Evolutionary conservation across 768 basidiomycete species (phyloP), one percentile per base, ranked within the genome.

Genomic region (Serendipita sp.): DNA sequence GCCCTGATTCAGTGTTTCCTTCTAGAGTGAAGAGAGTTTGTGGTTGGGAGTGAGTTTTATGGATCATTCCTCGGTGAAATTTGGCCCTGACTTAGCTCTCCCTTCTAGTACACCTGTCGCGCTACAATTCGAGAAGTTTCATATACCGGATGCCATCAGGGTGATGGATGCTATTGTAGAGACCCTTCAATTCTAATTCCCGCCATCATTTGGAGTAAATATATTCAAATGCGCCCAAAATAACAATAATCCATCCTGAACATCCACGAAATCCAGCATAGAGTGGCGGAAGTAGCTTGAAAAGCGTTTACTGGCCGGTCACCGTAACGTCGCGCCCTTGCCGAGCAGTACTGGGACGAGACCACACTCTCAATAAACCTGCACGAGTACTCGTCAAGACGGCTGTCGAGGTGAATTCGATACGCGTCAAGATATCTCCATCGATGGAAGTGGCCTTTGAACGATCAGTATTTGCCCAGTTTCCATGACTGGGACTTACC

Each of bases 41-140:
- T 2, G 90, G 89, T 30, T 97, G 94, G 94, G 93, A 96, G 92
- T 94, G 68, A 80, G 92, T 85, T 4, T 28, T 31, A 24, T 20
- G 48, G n/a, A 58, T 50, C 53, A 28, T 24, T 14, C n/a, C 65
- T 62, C 51, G 65, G 17, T 63, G 30, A 26, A n/a, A 11, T 30
- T 14, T 28, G 3, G 20, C 28, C 38, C n/a, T 30, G 11, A n/a
- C 16, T 28, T n/a, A n/a, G 61, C 24, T 7, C 60, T 17, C 61
- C 45, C 48, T 42, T n/a, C 16, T 62, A 93, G 90, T 67, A 82
- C 84, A n/a, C 92, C 92, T 1, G 83, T 83, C 24, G 86, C 82
- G 38, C 75, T 96, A 66, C 84, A 86, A 62, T 96, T 82, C 68
- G 93, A 97, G 75, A 93, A 90, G 73, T 95, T 96, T 73, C 83